phyloP scores from a whole-genome alignment of 2,329 filamentous ascomycete genomes.

The Colletotrichum phormii region DNA sequence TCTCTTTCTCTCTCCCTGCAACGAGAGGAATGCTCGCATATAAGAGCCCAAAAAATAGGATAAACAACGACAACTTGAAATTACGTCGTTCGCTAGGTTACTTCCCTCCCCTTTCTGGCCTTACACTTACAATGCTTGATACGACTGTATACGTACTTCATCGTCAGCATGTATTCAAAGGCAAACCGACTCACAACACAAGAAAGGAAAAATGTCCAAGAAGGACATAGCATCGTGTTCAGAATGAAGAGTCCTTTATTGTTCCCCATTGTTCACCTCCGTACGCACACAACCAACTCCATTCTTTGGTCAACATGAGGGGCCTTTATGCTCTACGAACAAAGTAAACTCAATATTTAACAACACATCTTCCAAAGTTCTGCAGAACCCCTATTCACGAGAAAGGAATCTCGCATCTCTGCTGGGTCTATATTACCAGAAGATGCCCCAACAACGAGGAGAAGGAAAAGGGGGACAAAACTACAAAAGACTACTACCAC shows the following conservation, averaged over 20 bases:
- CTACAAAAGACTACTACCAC: background rate
- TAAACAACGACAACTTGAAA: too few species aligned
- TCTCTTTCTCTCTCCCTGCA: too few species aligned
- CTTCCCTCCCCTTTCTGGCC: too few species aligned
- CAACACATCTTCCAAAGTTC: background rate
- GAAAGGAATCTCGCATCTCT: background rate
- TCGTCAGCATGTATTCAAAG: background rate
- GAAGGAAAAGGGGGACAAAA: background rate
- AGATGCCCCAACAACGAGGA: background rate
- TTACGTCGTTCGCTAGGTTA: too few species aligned
- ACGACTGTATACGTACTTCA: too few species aligned
- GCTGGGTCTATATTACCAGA: background rate
- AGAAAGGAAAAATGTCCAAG: background rate
- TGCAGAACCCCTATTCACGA: background rate
- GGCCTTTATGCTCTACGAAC: background rate
- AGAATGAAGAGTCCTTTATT: background rate
- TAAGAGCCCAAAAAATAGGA: too few species aligned
- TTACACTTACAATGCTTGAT: too few species aligned
- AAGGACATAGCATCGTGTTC: background rate
- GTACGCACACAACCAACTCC: background rate
- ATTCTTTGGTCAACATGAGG: background rate
- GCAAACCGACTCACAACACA: background rate
- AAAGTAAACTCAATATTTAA: background rate
- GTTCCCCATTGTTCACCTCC: background rate
- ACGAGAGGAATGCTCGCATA: too few species aligned